Percentiles rank a stretch among this genome's conserved stretches.
Conservation (phyloP, 2,329 filamentous ascomycete genomes). For the Podosphaera aphanis region DNA sequence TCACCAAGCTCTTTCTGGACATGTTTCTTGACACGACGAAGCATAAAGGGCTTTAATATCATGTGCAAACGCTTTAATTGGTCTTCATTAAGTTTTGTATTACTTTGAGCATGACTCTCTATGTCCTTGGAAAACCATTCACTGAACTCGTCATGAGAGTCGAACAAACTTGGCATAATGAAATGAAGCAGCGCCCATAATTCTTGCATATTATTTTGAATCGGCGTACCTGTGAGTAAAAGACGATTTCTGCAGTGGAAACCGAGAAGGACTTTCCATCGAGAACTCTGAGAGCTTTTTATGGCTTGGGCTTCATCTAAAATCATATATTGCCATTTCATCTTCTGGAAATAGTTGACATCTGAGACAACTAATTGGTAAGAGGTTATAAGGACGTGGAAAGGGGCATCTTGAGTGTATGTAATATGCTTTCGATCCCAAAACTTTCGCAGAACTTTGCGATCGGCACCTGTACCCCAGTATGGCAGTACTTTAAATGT, state of each 20-base stretch:
- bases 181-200: conserved; percentile 94
- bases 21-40: conserved; percentile 97
- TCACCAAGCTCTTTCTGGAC: conserved; percentile 97
- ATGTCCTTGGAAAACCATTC: conserved; percentile 94
- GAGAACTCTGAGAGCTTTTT: conserved; percentile 87
- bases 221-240: conserved; percentile 83
- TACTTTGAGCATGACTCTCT: conserved; percentile 93
- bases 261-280: conserved; percentile 84
- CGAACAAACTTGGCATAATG: conserved; percentile 98
- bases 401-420: conserved; percentile 77
- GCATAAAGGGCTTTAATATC: conserved; percentile 98
- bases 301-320: conserved; percentile 96
- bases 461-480: conserved; percentile 84
- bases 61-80: conserved; percentile 92
- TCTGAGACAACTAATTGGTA: conserved; percentile 95
- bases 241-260: conserved; percentile 93
- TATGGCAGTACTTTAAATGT: conserved; percentile 89
- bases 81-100: conserved; percentile 97
- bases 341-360: conserved; percentile 94
- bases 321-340: conserved; percentile 99
- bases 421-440: conserved; percentile 97
- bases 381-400: conserved; percentile 89
- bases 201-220: conserved; percentile 99
- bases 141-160: conserved; percentile 78
- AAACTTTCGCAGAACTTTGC: conserved; percentile 92